Conservation (phyloP, 176 grass and related monocot species). For the Rhipidocladum racemiflorum region DNA sequence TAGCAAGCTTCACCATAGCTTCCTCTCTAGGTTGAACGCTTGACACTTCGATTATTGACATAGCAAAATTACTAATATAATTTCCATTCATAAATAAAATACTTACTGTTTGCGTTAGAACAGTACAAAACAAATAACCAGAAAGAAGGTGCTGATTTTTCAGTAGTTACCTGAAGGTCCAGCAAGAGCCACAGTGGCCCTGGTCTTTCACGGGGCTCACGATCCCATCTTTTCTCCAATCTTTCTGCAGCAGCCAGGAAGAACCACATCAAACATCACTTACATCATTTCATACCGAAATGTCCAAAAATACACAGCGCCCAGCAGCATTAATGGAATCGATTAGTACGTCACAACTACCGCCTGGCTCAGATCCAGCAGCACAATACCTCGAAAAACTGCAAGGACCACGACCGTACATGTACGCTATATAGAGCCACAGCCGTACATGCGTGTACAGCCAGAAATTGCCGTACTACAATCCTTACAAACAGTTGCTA, state of each 20-base stretch:
- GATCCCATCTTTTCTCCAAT: constrained; percentile 91
- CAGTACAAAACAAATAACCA: not conserved
- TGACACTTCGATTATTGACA: not conserved
- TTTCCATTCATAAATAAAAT: not conserved
- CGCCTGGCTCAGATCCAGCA: not conserved
- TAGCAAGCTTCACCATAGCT: not conserved
- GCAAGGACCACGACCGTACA: not conserved
- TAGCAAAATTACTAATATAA: not conserved
- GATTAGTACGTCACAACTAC: not conserved
- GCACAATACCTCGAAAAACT: not conserved
- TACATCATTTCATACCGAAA: not conserved
- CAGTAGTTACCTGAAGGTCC: constrained; percentile 83
- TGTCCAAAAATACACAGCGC: not conserved
- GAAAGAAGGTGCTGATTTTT: constrained; percentile 7
- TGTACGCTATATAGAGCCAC: too few species aligned
- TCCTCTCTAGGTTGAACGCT: not conserved
- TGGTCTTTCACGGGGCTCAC: constrained; percentile 95
- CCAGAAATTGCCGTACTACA: not conserved
- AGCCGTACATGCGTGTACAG: too few species aligned
- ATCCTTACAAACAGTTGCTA: not conserved
- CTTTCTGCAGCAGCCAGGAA: constrained; percentile 65
- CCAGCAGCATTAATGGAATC: not conserved
- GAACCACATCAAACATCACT: not conserved
- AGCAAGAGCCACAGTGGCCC: constrained; percentile 81
- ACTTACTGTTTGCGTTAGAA: not conserved